These are phyloP conservation scores for Xylariaceae sp. DNA, from an alignment of 2,329 filamentous ascomycete genomes.

Conservation along the genomic window DNA sequence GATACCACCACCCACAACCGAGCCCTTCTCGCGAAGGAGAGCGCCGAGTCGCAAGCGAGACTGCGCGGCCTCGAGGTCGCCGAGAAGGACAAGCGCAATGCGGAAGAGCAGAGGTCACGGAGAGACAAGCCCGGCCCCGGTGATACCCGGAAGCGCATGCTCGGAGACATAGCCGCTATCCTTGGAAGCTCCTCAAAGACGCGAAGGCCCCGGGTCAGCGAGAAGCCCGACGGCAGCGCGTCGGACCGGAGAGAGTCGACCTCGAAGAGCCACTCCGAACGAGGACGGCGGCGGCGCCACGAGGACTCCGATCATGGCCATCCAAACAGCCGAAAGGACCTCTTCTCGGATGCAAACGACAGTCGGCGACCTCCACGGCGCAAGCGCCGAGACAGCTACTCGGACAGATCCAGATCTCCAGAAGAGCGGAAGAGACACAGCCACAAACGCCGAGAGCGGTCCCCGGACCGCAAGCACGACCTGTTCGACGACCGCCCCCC, in stretches of 20 bases:
- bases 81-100: slow-evolving; percentile 33
- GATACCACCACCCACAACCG: slow-evolving; percentile 87
- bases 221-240: slow-evolving; percentile 8
- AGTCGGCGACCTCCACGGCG: background rate
- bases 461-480: slow-evolving; percentile 2
- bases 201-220: slow-evolving; percentile 21
- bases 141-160: slow-evolving; percentile 50
- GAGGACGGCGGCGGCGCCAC: slow-evolving; percentile 7
- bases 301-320: slow-evolving; percentile 3
- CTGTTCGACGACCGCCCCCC: slow-evolving; percentile 1
- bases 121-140: slow-evolving; percentile 37
- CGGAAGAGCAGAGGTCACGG: slow-evolving; percentile 22
- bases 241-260: slow-evolving; percentile 4
- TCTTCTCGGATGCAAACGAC: slow-evolving; percentile 4
- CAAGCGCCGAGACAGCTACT: background rate
- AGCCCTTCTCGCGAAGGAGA: slow-evolving; percentile 75
- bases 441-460: slow-evolving; percentile 5
- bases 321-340: slow-evolving; percentile 6
- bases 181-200: slow-evolving; percentile 37
- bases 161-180: slow-evolving; percentile 54
- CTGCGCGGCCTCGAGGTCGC: slow-evolving; percentile 52
- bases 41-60: slow-evolving; percentile 66
- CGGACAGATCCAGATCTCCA: slow-evolving; percentile 3
- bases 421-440: slow-evolving; percentile 2
- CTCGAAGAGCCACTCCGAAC: slow-evolving; percentile 10